phyloP scores from a whole-genome alignment of 2,329 filamentous ascomycete genomes.

The Diaporthe sp. region DNA sequence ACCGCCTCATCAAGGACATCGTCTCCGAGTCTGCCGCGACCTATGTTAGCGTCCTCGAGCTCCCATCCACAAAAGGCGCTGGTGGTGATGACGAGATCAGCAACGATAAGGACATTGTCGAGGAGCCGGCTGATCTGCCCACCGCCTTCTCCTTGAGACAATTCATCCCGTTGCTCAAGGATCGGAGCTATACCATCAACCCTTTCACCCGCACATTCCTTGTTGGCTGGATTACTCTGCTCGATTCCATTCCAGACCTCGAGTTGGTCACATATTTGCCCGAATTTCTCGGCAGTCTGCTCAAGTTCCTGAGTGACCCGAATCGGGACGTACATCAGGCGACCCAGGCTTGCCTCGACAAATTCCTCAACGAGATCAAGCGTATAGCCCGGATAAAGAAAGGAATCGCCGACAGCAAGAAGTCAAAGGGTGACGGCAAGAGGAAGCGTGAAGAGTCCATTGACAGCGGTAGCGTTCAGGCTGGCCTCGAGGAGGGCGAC shows the following conservation, averaged over 20 bases:
- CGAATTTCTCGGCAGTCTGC: constrained; percentile 88
- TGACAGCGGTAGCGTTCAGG: constrained; percentile 73
- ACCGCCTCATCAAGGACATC: constrained; percentile 95
- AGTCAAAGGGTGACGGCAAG: constrained; percentile 75
- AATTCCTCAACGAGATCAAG: constrained; percentile 93
- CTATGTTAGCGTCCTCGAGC: constrained; percentile 90
- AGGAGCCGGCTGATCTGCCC: constrained; percentile 67
- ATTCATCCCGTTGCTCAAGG: constrained; percentile 94
- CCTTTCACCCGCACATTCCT: constrained; percentile 96
- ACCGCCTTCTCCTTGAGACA: constrained; percentile 92
- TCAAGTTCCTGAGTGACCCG: constrained; percentile 92
- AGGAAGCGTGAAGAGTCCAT: constrained; percentile 78
- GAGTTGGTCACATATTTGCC: constrained; percentile 94
- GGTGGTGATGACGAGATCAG: constrained; percentile 62
- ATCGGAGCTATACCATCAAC: constrained; percentile 93
- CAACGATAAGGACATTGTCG: constrained; percentile 60
- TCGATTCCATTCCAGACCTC: constrained; percentile 96
- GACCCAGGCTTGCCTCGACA: constrained; percentile 89
- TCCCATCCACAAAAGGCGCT: constrained; percentile 54
- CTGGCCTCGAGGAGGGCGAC: constrained; percentile 71
- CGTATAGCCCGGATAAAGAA: constrained; percentile 94
- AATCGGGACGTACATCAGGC: constrained; percentile 96
- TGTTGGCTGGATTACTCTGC: constrained; percentile 93
- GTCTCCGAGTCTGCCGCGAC: constrained; percentile 95
- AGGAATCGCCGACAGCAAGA: constrained; percentile 88